A percentile compares a stretch with the other conserved stretches of the same genome.
phyloP scores from a whole-genome alignment of 2,329 filamentous ascomycete species.

The Aspergillus uvarum region DNA sequence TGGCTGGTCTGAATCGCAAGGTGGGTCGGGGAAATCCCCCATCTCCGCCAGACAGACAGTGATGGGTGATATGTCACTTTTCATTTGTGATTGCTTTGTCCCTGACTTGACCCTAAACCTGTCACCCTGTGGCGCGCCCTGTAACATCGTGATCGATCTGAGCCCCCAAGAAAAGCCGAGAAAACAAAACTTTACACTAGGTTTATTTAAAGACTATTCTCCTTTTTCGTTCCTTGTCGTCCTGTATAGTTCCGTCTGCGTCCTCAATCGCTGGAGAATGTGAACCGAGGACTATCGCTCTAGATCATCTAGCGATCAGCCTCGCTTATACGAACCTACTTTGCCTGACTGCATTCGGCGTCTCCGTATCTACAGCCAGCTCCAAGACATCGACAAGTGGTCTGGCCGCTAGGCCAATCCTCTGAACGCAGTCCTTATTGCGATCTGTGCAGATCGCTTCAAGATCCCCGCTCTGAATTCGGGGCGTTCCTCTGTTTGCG shows the following conservation, averaged over 20 bases:
- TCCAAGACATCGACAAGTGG: not conserved
- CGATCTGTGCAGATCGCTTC: slow-evolving; percentile 6
- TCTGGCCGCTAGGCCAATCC: not conserved
- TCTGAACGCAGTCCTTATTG: slow-evolving; percentile 10
- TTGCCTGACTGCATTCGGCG: slow-evolving; percentile 6
- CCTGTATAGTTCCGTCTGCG: not conserved
- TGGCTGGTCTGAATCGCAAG: slow-evolving; percentile 4
- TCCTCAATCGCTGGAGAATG: not conserved
- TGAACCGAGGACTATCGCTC: not conserved
- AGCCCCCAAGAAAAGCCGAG: no score
- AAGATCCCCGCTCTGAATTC: not conserved
- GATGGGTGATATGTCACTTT: not conserved
- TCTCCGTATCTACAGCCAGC: not conserved
- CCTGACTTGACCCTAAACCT: not conserved
- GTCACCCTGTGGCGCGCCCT: not conserved
- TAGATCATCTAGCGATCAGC: not conserved
- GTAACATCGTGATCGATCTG: slow-evolving; percentile 2
- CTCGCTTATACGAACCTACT: not conserved
- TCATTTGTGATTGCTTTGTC: not conserved
- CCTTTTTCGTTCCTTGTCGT: not conserved
- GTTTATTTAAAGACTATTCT: not conserved
- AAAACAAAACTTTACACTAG: not conserved
- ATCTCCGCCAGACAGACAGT: no score
- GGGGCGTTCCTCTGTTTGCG: slow-evolving; percentile 20
- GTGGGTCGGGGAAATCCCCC: not conserved